Conservation (phyloP, 2,329 filamentous ascomycete genomes). For the Zarea fungicola region DNA sequence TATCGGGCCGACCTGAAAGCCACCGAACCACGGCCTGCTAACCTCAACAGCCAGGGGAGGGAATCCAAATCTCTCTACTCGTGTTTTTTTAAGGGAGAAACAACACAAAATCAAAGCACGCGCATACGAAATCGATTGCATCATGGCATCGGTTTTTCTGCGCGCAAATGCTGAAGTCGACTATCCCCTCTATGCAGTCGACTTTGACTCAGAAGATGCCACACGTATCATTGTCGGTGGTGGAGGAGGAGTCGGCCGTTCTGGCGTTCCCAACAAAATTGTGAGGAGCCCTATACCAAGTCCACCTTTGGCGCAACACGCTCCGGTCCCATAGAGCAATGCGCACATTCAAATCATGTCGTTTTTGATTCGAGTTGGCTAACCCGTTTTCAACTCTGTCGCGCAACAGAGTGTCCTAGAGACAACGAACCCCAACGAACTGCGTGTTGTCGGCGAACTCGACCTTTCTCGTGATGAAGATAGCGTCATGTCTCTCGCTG, state of each 20-base stretch:
- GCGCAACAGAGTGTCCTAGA: conserved; percentile 61
- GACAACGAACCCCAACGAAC: conserved; percentile 56
- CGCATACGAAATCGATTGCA: too few relatives aligned
- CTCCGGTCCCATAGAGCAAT: too few relatives aligned
- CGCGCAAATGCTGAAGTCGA: conserved; percentile 62
- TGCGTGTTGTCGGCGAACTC: conserved; percentile 64
- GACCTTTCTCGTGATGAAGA: conserved; percentile 81
- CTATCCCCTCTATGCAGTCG: conserved; percentile 82
- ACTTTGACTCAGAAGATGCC: conserved; percentile 78
- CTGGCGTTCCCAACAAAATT: conserved; percentile 83
- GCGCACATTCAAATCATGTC: too few relatives aligned
- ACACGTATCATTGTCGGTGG: conserved; percentile 76
- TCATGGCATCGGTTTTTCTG: conserved; percentile 39
- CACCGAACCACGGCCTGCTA: too few relatives aligned
- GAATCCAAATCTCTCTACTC: too few relatives aligned
- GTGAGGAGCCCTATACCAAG: conserved; percentile 42
- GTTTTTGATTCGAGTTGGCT: too few relatives aligned
- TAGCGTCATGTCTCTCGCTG: conserved; percentile 76
- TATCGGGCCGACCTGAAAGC: not conserved
- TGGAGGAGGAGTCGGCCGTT: conserved; percentile 76
- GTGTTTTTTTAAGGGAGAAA: not conserved
- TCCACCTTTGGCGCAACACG: not conserved
- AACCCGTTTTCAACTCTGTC: too few relatives aligned
- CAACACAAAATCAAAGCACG: too few relatives aligned
- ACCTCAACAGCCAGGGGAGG: too few relatives aligned